Percentiles rank a stretch among this genome's conserved stretches.
phyloP scores from a whole-genome alignment of 129 eudicot species.

The Deinandra increscens region DNA sequence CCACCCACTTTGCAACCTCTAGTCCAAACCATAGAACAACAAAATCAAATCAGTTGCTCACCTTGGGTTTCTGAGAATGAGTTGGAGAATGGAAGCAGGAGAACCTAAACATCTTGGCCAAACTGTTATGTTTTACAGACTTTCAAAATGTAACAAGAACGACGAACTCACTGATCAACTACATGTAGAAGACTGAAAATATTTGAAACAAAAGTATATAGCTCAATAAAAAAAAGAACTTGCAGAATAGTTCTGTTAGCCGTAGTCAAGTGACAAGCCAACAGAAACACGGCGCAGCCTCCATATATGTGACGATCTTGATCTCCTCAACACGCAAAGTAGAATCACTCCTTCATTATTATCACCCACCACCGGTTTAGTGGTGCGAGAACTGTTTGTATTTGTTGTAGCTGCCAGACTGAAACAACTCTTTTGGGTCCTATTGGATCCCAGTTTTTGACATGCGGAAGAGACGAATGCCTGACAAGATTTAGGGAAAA shows the following conservation, averaged over 20 bases:
- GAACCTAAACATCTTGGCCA: slow-evolving; percentile 66
- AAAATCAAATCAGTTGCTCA: slow-evolving; percentile 33
- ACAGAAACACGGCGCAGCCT: slow-evolving; percentile 83
- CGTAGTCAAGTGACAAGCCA: slow-evolving; percentile 86
- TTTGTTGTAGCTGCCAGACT: slow-evolving; percentile 93
- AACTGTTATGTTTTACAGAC: slow-evolving; percentile 7
- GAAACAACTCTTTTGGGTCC: slow-evolving; percentile 57
- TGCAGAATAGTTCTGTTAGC: slow-evolving; percentile 53
- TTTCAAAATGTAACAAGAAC: slow-evolving; percentile 29
- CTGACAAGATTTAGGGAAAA: slow-evolving; percentile 31
- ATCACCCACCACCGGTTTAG: slow-evolving; percentile 73
- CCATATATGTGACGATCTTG: slow-evolving; percentile 95
- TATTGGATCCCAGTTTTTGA: slow-evolving; percentile 44
- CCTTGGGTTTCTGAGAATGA: slow-evolving; percentile 69
- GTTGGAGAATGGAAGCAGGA: slow-evolving; percentile 70
- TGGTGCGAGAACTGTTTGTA: slow-evolving; percentile 72
- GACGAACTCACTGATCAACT: slow-evolving; percentile 34
- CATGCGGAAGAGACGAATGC: slow-evolving; percentile 60
- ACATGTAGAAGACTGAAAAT: slow-evolving; percentile 36
- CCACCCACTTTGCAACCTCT: not conserved
- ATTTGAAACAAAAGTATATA: slow-evolving; percentile 21
- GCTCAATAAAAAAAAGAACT: slow-evolving; percentile 23
- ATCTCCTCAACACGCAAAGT: slow-evolving; percentile 70
- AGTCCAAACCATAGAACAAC: not conserved
- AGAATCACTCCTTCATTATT: slow-evolving; percentile 61